phyloP scores from a whole-genome alignment of 106 monocot species.

The Allium cepa region DNA sequence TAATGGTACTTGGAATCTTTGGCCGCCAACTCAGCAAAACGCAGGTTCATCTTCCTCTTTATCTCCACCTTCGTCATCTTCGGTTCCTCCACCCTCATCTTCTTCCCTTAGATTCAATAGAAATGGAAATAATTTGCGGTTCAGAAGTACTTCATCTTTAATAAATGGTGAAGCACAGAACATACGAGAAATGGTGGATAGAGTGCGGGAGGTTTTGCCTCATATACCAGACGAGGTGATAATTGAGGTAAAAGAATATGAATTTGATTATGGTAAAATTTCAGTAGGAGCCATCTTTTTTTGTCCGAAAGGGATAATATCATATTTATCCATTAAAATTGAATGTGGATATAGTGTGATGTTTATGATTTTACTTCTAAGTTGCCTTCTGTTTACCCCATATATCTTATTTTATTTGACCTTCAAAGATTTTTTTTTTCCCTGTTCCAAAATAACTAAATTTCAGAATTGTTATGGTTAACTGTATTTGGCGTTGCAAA shows the following conservation, averaged over 20 bases:
- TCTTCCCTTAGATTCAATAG: conserved; percentile 19
- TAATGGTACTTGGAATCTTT: conserved; percentile 56
- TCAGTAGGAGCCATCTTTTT: too few relatives aligned
- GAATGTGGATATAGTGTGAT: too few relatives aligned
- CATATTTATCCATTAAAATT: too few relatives aligned
- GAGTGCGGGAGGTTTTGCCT: conserved; percentile 88
- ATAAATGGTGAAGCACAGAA: conserved; percentile 30
- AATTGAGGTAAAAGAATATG: conserved; percentile 52
- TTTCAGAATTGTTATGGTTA: too few relatives aligned
- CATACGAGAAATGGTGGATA: conserved; percentile 71
- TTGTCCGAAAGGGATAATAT: too few relatives aligned
- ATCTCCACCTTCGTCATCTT: conserved; percentile 21
- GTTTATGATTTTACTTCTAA: too few relatives aligned
- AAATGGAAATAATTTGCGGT: conserved; percentile 20
- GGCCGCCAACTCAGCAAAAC: conserved; percentile 27
- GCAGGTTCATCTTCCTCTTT: conserved; percentile 18
- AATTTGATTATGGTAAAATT: too few relatives aligned
- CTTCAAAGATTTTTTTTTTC: too few relatives aligned
- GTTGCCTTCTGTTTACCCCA: too few relatives aligned
- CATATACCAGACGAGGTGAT: conserved; percentile 91
- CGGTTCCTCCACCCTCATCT: conserved; percentile 8
- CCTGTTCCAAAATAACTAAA: too few relatives aligned
- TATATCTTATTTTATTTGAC: too few relatives aligned
- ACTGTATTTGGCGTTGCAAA: too few relatives aligned
- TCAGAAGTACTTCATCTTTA: conserved; percentile 40